These are phyloP conservation scores for Bruguiera gymnorhiza DNA, from an alignment of 345 rosid genomes.

Conservation along the genomic window DNA sequence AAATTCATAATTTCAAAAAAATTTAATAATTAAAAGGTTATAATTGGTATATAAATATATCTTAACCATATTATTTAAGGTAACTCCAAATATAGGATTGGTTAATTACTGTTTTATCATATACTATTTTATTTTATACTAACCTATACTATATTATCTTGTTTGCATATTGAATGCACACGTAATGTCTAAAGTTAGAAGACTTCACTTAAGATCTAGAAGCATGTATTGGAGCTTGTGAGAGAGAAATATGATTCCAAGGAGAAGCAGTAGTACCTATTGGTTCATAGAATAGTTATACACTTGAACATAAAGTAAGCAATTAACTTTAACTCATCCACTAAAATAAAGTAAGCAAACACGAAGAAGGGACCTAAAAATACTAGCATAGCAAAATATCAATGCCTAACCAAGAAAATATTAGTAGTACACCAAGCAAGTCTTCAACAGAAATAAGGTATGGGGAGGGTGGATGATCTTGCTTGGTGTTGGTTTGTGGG, in stretches of 20 bases:
- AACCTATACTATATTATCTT: too few species aligned
- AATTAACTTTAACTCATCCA: neutral
- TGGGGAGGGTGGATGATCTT: conserved; percentile 69
- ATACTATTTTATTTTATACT: too few species aligned
- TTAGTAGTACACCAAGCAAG: conserved; percentile 90
- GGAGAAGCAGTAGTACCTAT: conserved; percentile 71
- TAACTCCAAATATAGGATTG: too few species aligned
- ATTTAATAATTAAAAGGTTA: too few species aligned
- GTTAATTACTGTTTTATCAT: too few species aligned
- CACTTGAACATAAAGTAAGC: conserved; percentile 1
- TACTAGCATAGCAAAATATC: conserved; percentile 67
- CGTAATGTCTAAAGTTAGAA: conserved; percentile 54
- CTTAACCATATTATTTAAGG: too few species aligned
- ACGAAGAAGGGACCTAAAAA: conserved; percentile 3
- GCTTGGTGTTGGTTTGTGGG: conserved; percentile 12
- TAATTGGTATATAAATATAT: too few species aligned
- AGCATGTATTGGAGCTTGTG: conserved; percentile 89
- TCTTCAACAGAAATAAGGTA: conserved; percentile 82
- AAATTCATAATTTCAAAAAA: too few species aligned
- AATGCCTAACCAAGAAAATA: conserved; percentile 74
- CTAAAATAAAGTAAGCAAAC: conserved; percentile 9
- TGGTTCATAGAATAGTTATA: conserved; percentile 1
- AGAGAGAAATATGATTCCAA: conserved; percentile 88
- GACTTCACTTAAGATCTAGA: conserved; percentile 75
- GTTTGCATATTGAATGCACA: too few species aligned